These are phyloP conservation scores for Lantana camara DNA, from an alignment of 257 asterid species.

Conservation along the genomic window DNA sequence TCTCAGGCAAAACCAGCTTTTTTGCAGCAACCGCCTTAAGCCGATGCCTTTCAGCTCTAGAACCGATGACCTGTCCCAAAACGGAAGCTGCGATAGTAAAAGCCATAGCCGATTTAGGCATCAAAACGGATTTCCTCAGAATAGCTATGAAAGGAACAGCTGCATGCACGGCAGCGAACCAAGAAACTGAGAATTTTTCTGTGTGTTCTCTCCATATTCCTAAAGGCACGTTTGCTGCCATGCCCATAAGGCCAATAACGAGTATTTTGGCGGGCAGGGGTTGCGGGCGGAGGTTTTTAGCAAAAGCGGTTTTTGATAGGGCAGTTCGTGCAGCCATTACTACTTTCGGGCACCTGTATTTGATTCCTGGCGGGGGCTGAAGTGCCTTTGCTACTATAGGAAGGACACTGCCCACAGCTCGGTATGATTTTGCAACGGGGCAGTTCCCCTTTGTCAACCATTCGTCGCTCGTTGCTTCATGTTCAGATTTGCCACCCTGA, in stretches of 20 bases:
- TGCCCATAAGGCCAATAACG: slow-evolving; percentile 70
- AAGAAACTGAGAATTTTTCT: slow-evolving; percentile 68
- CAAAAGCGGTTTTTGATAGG: slow-evolving; percentile 69
- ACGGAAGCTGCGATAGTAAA: slow-evolving; percentile 85
- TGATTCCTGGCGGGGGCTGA: slow-evolving; percentile 82
- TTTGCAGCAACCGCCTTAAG: slow-evolving; percentile 47
- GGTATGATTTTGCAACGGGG: slow-evolving; percentile 91
- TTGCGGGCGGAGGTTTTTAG: slow-evolving; percentile 81
- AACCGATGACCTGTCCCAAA: slow-evolving; percentile 87
- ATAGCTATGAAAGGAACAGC: slow-evolving; percentile 89
- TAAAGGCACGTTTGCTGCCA: slow-evolving; percentile 81
- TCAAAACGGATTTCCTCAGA: slow-evolving; percentile 77
- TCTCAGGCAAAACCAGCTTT: slow-evolving; percentile 27
- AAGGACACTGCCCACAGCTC: slow-evolving; percentile 71
- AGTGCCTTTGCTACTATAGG: slow-evolving; percentile 89
- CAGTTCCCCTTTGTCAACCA: slow-evolving; percentile 90
- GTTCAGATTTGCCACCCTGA: slow-evolving; percentile 67
- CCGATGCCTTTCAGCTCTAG: slow-evolving; percentile 81
- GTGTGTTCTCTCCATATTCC: slow-evolving; percentile 96
- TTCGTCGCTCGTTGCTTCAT: slow-evolving; percentile 77
- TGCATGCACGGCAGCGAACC: slow-evolving; percentile 92
- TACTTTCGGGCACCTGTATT: slow-evolving; percentile 65
- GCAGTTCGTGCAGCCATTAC: slow-evolving; percentile 77
- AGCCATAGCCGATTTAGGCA: slow-evolving; percentile 93
- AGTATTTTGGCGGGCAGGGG: slow-evolving; percentile 74